These are phyloP conservation scores for Sarcomyxa edulis DNA, from an alignment of 768 basidiomycete species.

Conservation along the genomic window DNA sequence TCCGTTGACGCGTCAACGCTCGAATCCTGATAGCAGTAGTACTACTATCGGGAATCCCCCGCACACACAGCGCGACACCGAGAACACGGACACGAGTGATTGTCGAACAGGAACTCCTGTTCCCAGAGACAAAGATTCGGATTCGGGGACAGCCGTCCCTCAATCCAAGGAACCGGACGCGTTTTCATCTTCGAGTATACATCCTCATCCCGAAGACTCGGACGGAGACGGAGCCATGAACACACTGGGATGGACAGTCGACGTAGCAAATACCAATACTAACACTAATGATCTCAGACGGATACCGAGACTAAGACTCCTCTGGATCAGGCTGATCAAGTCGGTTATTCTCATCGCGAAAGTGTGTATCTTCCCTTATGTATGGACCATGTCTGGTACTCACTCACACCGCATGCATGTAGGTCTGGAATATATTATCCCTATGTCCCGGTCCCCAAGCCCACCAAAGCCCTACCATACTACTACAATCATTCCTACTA, in stretches of 20 bases:
- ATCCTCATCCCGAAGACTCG: not conserved
- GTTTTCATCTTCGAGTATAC: not conserved
- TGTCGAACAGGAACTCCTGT: too few species aligned
- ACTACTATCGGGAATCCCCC: too few species aligned
- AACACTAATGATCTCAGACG: not conserved
- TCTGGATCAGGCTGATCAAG: constrained; percentile 4
- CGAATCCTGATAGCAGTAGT: too few species aligned
- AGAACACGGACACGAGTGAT: too few species aligned
- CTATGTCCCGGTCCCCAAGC: constrained; percentile 17
- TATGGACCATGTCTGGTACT: not conserved
- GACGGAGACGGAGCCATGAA: not conserved
- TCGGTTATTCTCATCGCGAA: constrained; percentile 7
- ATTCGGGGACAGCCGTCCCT: not conserved
- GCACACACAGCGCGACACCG: too few species aligned
- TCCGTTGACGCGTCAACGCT: too few species aligned
- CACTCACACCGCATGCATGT: not conserved
- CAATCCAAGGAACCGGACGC: not conserved
- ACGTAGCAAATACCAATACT: not conserved
- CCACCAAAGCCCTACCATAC: constrained; percentile 12
- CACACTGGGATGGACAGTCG: not conserved
- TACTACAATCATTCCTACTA: constrained; percentile 21
- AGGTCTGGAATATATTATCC: constrained; percentile 17
- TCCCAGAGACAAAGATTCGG: not conserved
- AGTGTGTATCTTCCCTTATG: not conserved
- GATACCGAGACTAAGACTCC: not conserved